phyloP scores from a whole-genome alignment of 192 early-diverging fungal genomes.

The Podila epicladia region DNA sequence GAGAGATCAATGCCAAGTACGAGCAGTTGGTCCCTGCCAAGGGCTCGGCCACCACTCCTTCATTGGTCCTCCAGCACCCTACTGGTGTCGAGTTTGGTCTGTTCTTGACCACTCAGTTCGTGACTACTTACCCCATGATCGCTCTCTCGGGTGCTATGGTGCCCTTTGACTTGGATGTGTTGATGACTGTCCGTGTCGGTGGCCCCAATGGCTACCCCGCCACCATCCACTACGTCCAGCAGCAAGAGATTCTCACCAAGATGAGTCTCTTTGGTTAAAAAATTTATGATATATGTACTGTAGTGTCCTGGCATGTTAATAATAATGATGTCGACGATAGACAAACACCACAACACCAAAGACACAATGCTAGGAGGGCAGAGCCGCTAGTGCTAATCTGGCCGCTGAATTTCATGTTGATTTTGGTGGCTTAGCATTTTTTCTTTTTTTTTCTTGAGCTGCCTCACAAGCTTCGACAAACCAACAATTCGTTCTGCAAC shows the following conservation, averaged over 20 bases:
- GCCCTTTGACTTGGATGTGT: slow-evolving; percentile 36
- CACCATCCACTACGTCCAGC: slow-evolving; percentile 37
- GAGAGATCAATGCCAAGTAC: slow-evolving; percentile 24
- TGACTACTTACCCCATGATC: slow-evolving; percentile 31
- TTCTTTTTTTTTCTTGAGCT: slow-evolving; percentile 14
- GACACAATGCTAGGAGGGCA: too few species aligned
- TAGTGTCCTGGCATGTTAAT: not conserved
- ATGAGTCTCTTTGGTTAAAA: slow-evolving; percentile 23
- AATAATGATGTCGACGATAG: not conserved
- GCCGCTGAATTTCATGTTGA: too few species aligned
- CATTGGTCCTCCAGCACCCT: slow-evolving; percentile 32
- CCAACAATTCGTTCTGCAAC: slow-evolving; percentile 1
- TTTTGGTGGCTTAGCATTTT: slow-evolving; percentile 6
- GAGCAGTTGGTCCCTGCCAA: slow-evolving; percentile 29
- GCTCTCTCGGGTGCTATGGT: slow-evolving; percentile 38
- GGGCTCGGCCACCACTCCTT: slow-evolving; percentile 10
- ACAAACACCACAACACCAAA: not conserved
- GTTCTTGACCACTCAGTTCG: slow-evolving; percentile 33
- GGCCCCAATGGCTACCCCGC: slow-evolving; percentile 39
- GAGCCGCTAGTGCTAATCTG: too few species aligned
- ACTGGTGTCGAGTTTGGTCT: slow-evolving; percentile 32
- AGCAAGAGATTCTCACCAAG: slow-evolving; percentile 37
- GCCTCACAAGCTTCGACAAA: slow-evolving; percentile 1
- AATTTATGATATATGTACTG: not conserved
- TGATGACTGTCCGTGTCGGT: slow-evolving; percentile 39